Evolutionary conservation across 73 alveolate species (phyloP).

Genomic region (Symbiodinium pilosum): DNA sequence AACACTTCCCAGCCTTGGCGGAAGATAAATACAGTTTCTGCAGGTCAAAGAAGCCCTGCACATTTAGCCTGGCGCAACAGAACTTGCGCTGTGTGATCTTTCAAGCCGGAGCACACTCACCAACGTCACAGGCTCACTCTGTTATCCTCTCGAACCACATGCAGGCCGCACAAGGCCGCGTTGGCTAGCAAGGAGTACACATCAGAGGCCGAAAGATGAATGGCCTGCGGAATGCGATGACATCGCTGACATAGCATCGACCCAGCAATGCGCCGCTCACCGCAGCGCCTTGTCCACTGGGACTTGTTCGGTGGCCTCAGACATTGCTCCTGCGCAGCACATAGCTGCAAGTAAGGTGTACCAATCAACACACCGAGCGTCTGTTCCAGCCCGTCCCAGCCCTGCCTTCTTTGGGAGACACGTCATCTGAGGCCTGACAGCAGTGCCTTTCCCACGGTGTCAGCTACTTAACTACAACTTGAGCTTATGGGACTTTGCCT

Average conservation of each 20-base stretch:
- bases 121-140: not conserved
- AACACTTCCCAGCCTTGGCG: conserved; percentile 36
- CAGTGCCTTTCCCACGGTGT: not conserved
- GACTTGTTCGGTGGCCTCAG: not conserved
- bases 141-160: not conserved
- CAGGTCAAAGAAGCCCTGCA: conserved; percentile 34
- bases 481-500: not conserved
- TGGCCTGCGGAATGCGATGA: not conserved
- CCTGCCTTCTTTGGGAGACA: not conserved
- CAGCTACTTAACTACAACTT: too few relatives aligned
- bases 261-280: too few relatives aligned
- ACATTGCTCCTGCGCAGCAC: not conserved
- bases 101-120: too few relatives aligned
- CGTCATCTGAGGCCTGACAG: not conserved
- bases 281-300: not conserved
- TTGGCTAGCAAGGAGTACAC: conserved; percentile 5
- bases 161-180: conserved; percentile 11
- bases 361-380: too few relatives aligned
- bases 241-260: too few relatives aligned
- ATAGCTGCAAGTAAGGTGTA: too few relatives aligned
- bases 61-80: conserved; percentile 32
- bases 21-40: conserved; percentile 67
- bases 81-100: too few relatives aligned
- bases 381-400: too few relatives aligned
- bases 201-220: not conserved